Conservation (phyloP, 176 grass and related monocot species). For the Dendrocalamus sinicus region DNA sequence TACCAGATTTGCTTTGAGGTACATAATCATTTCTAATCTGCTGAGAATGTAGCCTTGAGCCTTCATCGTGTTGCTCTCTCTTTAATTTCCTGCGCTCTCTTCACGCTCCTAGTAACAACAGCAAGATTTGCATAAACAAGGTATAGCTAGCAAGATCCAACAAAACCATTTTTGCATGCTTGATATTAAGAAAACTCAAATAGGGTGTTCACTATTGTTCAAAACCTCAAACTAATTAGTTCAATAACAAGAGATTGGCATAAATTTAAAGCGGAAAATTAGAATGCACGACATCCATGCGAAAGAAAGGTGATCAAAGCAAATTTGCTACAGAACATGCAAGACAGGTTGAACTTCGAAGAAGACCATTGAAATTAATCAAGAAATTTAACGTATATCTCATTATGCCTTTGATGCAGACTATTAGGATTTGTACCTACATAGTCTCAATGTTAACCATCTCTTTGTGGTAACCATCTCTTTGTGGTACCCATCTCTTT, state of each 20-base stretch:
- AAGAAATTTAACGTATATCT: background rate
- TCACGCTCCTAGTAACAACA: conserved; percentile 74
- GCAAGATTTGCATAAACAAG: conserved; percentile 29
- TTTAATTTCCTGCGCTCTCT: conserved; percentile 76
- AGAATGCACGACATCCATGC: background rate
- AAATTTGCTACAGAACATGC: background rate
- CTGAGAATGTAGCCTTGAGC: conserved; percentile 54
- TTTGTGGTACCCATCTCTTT: conserved; percentile 9
- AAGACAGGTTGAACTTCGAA: background rate
- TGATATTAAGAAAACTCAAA: background rate
- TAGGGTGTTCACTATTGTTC: background rate
- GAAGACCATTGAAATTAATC: background rate
- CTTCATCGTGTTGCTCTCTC: conserved; percentile 69
- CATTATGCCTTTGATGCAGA: conserved; percentile 11
- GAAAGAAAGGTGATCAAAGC: background rate
- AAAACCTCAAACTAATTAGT: background rate
- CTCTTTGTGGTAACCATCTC: conserved; percentile 10
- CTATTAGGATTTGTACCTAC: background rate
- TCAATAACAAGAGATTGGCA: conserved; percentile 4
- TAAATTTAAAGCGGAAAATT: background rate
- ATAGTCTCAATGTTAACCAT: conserved; percentile 7
- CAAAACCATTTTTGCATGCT: background rate
- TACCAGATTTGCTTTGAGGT: conserved; percentile 60
- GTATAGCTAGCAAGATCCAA: background rate
- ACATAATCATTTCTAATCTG: conserved; percentile 67